Evolutionary conservation across 441 rosid species (phyloP).

Genomic region (Pelargonium myrrhifolium): DNA sequence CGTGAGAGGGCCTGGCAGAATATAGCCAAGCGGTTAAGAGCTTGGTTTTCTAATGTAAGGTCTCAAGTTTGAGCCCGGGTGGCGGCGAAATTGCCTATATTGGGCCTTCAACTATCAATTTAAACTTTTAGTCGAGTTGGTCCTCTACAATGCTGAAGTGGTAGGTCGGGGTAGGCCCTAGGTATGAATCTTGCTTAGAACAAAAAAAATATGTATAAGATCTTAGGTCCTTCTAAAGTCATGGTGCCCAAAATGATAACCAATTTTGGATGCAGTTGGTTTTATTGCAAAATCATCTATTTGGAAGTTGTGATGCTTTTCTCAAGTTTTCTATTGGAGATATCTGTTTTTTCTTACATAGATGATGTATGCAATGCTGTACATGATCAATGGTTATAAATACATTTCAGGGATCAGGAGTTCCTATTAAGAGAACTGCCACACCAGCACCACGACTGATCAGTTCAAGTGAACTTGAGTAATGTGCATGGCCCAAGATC

Average conservation of each 20-base stretch:
- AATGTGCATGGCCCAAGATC: conserved; percentile 25
- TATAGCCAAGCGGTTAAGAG: too few relatives aligned
- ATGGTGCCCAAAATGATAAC: neutral
- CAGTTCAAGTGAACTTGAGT: conserved; percentile 86
- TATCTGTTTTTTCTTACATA: neutral
- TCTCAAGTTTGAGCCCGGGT: too few relatives aligned
- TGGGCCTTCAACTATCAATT: too few relatives aligned
- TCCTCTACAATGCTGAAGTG: too few relatives aligned
- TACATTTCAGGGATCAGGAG: conserved; percentile 68
- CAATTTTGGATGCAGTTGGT: neutral
- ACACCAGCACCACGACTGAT: conserved; percentile 81
- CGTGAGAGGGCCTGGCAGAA: too few relatives aligned
- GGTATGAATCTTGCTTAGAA: neutral
- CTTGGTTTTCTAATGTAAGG: too few relatives aligned
- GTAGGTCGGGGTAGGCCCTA: neutral
- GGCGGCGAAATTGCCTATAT: too few relatives aligned
- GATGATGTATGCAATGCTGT: neutral
- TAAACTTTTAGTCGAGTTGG: too few relatives aligned
- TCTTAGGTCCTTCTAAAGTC: neutral
- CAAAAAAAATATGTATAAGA: neutral
- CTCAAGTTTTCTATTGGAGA: neutral
- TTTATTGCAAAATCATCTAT: neutral
- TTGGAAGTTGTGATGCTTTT: neutral
- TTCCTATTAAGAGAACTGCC: conserved; percentile 40
- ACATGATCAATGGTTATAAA: neutral